Percentiles rank a stretch among this genome's conserved stretches.
Evolutionary conservation across 83 land plant species (phyloP).

Genomic region (Picea abies): DNA sequence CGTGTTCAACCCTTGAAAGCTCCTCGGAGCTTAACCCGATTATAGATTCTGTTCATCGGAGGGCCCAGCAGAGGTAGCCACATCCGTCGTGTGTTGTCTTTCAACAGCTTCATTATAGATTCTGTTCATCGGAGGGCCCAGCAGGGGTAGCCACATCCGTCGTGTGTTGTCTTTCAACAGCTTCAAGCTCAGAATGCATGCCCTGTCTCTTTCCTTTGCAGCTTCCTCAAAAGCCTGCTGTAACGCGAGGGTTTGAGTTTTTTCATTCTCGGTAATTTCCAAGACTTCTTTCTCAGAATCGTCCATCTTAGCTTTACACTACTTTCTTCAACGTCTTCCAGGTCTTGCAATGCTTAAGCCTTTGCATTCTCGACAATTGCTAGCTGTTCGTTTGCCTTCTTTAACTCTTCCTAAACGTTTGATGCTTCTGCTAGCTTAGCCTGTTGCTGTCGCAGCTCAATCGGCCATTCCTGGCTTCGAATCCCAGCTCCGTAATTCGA

Average conservation of each 20-base stretch:
- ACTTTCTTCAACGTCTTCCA: conserved; percentile 41
- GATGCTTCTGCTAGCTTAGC: too few relatives aligned
- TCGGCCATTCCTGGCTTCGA: too few relatives aligned
- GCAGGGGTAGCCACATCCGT: conserved; percentile 35
- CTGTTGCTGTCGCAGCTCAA: too few relatives aligned
- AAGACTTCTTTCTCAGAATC: conserved; percentile 43
- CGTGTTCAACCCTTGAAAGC: conserved; percentile 45
- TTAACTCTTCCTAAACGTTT: conserved; percentile 43
- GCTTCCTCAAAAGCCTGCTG: conserved; percentile 51
- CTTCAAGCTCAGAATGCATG: conserved; percentile 63
- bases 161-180: conserved; percentile 52
- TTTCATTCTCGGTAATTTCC: conserved; percentile 53
- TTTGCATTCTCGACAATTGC: conserved; percentile 41
- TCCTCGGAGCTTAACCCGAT: conserved; percentile 51
- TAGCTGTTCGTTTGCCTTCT: conserved; percentile 61
- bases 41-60: background rate
- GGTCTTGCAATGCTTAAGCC: conserved; percentile 40
- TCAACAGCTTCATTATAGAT: conserved; percentile 57
- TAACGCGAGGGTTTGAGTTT: conserved; percentile 47
- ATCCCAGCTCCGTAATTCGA: too few relatives aligned
- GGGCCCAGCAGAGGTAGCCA: conserved; percentile 13
- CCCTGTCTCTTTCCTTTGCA: conserved; percentile 52
- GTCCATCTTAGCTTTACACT: conserved; percentile 49
- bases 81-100: conserved; percentile 53
- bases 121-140: too few relatives aligned